Evolutionary conservation across 306 rosid genomes (phyloP).

Genomic region (Senna tora): DNA sequence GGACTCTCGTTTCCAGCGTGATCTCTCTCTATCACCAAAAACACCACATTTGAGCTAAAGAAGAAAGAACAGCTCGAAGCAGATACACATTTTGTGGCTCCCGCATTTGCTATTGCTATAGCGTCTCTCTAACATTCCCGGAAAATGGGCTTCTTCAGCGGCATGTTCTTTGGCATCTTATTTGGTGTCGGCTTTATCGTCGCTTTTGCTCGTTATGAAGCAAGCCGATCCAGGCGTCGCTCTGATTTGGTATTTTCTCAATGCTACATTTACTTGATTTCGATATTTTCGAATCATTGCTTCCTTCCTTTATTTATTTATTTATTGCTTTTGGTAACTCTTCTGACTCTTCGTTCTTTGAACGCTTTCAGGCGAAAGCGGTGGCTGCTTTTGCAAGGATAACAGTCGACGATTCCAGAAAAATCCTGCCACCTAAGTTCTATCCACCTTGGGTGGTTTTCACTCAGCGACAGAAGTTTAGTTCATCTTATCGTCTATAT

Average conservation of each 20-base stretch:
- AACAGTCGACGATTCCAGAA: slow-evolving; percentile 86
- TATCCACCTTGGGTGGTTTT: slow-evolving; percentile 90
- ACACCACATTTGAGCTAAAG: slow-evolving; percentile 37
- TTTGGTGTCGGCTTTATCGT: slow-evolving; percentile 65
- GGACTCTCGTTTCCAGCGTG: slow-evolving; percentile 36
- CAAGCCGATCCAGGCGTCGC: slow-evolving; percentile 70
- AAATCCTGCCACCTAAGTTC: slow-evolving; percentile 57
- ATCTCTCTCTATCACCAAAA: slow-evolving; percentile 27
- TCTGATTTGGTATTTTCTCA: slow-evolving; percentile 57
- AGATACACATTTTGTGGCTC: slow-evolving; percentile 18
- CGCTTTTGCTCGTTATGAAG: slow-evolving; percentile 63
- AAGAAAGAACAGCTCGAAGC: neutral
- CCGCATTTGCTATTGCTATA: slow-evolving; percentile 7
- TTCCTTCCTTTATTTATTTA: neutral
- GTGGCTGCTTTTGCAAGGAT: slow-evolving; percentile 79
- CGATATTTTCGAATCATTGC: slow-evolving; percentile 5
- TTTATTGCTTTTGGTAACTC: neutral
- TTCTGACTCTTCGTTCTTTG: neutral
- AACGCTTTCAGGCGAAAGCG: slow-evolving; percentile 63
- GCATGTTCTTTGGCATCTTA: slow-evolving; percentile 66
- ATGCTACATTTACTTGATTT: slow-evolving; percentile 21
- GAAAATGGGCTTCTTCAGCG: slow-evolving; percentile 67
- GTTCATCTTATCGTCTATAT: slow-evolving; percentile 39
- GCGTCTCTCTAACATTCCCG: neutral
- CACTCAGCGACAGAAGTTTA: slow-evolving; percentile 78